A percentile compares a stretch with the other conserved stretches of the same genome.
Conservation (phyloP, 2,329 filamentous ascomycete species). For the Phyllosticta citribraziliensis region DNA sequence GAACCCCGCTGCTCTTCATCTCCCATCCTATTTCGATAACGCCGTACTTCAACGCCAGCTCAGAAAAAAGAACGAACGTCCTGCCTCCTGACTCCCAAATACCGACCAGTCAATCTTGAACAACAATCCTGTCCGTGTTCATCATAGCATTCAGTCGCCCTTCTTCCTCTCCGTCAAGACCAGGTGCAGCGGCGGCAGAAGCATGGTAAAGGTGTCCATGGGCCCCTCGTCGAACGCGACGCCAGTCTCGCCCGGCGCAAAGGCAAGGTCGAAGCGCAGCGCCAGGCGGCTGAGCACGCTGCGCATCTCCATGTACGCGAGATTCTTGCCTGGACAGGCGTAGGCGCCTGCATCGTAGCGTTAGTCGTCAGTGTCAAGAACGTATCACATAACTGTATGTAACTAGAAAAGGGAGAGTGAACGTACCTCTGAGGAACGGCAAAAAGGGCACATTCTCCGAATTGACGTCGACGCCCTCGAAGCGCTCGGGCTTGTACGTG, state of each 20-base stretch:
- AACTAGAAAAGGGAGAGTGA: neutral
- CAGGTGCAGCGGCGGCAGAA: slow-evolving; percentile 21
- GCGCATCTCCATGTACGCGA: slow-evolving; percentile 16
- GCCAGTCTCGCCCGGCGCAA: slow-evolving; percentile 17
- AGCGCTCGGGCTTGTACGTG: slow-evolving; percentile 5
- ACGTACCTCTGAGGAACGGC: slow-evolving; percentile 6
- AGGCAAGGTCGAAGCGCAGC: slow-evolving; percentile 15
- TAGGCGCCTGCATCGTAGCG: neutral
- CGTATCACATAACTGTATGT: no score
- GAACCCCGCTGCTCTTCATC: no score
- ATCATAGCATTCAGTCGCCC: no score
- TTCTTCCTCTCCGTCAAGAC: slow-evolving; percentile 14
- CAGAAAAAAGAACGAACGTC: no score
- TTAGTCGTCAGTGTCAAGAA: no score
- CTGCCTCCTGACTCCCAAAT: no score
- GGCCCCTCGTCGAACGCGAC: slow-evolving; percentile 12
- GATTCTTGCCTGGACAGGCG: slow-evolving; percentile 14
- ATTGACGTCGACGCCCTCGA: neutral
- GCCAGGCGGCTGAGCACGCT: slow-evolving; percentile 14
- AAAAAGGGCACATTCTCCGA: slow-evolving; percentile 1
- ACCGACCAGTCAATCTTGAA: no score
- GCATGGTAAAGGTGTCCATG: slow-evolving; percentile 13
- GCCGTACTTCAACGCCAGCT: no score
- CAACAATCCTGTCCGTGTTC: no score
- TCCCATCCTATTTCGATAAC: no score